These are phyloP conservation scores for Kandelia obovata DNA, from an alignment of 345 rosid species.

Conservation along the genomic window DNA sequence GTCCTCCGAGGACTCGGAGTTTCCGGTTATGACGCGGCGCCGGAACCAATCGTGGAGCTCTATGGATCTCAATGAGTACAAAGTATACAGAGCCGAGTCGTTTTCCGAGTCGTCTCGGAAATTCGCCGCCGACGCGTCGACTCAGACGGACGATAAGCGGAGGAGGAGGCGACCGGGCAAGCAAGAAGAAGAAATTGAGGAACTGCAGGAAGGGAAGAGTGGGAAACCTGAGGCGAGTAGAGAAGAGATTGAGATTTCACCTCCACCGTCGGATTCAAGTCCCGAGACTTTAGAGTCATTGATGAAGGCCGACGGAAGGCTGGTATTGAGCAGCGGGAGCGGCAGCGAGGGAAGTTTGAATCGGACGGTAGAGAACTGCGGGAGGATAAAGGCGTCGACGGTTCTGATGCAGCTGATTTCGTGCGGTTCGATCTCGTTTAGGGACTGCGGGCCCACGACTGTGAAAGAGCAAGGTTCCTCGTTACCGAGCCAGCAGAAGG, in stretches of 20 bases:
- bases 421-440: constrained; percentile 81
- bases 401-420: constrained; percentile 93
- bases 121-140: constrained; percentile 81
- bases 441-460: constrained; percentile 60
- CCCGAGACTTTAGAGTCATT: constrained; percentile 82
- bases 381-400: constrained; percentile 66
- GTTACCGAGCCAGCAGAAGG: constrained; percentile 43
- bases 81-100: constrained; percentile 64
- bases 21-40: constrained; percentile 43
- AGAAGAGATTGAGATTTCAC: constrained; percentile 73
- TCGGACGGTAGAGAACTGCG: constrained; percentile 50
- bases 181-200: constrained; percentile 28
- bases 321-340: constrained; percentile 30
- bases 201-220: constrained; percentile 9
- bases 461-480: constrained; percentile 64
- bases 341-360: constrained; percentile 30
- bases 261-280: constrained; percentile 97
- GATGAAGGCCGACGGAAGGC: constrained; percentile 76
- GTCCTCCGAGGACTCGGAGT: constrained; percentile 24
- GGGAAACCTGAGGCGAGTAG: constrained; percentile 49
- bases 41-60: constrained; percentile 87
- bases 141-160: constrained; percentile 78
- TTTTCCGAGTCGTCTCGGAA: constrained; percentile 44
- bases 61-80: constrained; percentile 70
- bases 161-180: constrained; percentile 41